These are phyloP conservation scores for Toxoplasma gondii DNA, from an alignment of 169 alveolate genomes.

Conservation along the genomic window DNA sequence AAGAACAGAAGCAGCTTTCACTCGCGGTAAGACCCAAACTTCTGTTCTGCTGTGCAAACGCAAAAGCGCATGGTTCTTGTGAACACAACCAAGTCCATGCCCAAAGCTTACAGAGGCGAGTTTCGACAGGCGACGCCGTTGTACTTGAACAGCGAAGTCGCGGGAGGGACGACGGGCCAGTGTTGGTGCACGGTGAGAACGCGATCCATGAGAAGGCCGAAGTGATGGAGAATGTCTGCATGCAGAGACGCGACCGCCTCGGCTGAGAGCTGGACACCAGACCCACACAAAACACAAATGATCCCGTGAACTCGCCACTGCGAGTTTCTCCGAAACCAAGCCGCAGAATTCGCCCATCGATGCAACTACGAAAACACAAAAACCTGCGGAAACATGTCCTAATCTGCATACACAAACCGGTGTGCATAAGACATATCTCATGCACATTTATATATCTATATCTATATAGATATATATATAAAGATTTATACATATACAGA, in stretches of 20 bases:
- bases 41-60: no score
- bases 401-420: not conserved
- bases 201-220: conserved; percentile 60
- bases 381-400: not conserved
- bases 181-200: conserved; percentile 62
- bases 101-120: conserved; percentile 54
- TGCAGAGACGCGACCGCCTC: conserved; percentile 38
- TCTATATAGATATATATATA: no score
- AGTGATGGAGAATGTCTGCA: conserved; percentile 40
- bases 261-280: conserved; percentile 16
- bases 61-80: no score
- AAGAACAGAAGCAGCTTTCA: no score
- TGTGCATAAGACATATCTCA: not conserved
- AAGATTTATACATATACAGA: not conserved
- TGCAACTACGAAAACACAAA: not conserved
- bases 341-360: not conserved
- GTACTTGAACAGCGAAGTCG: conserved; percentile 55
- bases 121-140: conserved; percentile 67
- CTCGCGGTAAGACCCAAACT: no score
- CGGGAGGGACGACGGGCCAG: conserved; percentile 53
- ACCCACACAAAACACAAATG: not conserved
- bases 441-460: not conserved
- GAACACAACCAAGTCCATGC: no score
- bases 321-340: not conserved
- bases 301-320: not conserved